phyloP scores from a whole-genome alignment of 176 grass and related monocot species.

The Carex littledalei region DNA sequence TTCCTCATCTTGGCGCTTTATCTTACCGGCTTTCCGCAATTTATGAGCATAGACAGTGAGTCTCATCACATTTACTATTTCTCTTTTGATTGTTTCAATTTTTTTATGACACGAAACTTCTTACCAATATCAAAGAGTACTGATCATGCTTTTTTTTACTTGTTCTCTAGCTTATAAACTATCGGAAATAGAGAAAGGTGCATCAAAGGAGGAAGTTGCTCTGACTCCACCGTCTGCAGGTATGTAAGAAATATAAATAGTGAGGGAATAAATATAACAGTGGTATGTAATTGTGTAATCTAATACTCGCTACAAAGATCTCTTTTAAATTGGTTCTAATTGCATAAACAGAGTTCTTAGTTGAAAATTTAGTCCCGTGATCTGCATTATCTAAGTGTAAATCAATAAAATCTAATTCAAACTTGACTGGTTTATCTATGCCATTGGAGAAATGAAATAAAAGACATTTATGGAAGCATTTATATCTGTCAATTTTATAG shows the following conservation, averaged over 20 bases:
- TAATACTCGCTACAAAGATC: background rate
- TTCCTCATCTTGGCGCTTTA: constrained; percentile 8
- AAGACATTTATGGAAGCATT: background rate
- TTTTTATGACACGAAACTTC: background rate
- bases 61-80: background rate
- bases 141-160: background rate
- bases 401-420: no score
- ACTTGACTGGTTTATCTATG: no score
- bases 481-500: background rate
- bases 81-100: background rate
- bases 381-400: background rate
- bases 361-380: background rate
- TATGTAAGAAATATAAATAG: background rate
- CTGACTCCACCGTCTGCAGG: background rate
- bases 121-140: background rate
- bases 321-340: background rate
- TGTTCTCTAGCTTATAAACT: background rate
- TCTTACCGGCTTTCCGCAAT: constrained; percentile 11
- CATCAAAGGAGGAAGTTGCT: background rate
- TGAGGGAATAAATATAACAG: background rate
- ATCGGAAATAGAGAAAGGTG: background rate
- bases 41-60: constrained; percentile 3
- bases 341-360: background rate
- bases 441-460: no score
- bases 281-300: background rate